These are phyloP conservation scores for Arthrobotrys megalospora DNA, from an alignment of 2,329 filamentous ascomycete species.

Conservation along the genomic window DNA sequence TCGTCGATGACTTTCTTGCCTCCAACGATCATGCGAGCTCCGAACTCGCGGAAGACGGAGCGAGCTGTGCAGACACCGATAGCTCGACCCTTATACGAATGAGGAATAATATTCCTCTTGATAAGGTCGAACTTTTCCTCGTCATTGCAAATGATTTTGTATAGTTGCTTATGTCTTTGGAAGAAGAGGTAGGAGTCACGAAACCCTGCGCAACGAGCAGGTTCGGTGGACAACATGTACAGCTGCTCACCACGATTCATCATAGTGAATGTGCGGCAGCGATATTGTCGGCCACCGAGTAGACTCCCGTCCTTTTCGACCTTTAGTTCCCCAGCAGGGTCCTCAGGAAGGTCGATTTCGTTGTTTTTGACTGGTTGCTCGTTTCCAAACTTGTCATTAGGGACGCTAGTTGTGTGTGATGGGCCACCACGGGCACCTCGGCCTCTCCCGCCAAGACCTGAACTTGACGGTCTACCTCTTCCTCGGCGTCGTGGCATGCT, in stretches of 20 bases:
- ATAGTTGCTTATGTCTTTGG: conserved; percentile 97
- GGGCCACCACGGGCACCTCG: conserved; percentile 77
- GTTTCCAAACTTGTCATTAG: conserved; percentile 94
- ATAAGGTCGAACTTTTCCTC: conserved; percentile 96
- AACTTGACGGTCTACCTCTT: conserved; percentile 72
- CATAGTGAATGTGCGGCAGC: conserved; percentile 92
- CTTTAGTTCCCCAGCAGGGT: conserved; percentile 90
- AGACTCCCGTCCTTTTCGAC: conserved; percentile 91
- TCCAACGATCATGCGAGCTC: conserved; percentile 91
- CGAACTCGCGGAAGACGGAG: conserved; percentile 97
- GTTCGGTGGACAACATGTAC: conserved; percentile 99
- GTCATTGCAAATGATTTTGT: conserved; percentile 97
- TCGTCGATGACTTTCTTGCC: conserved; percentile 89
- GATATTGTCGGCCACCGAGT: conserved; percentile 86
- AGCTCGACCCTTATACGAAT: conserved; percentile 97
- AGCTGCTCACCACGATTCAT: conserved; percentile 91
- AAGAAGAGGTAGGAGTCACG: conserved; percentile 98
- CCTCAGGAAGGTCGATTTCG: conserved; percentile 89
- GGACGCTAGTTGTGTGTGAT: conserved; percentile 83
- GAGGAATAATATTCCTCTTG: conserved; percentile 92
- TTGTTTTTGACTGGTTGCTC: conserved; percentile 91
- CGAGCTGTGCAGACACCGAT: conserved; percentile 97
- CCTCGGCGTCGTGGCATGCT: conserved; percentile 72
- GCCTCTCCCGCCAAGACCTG: conserved; percentile 75
- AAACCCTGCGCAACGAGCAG: conserved; percentile 92